phyloP scores from a whole-genome alignment of 495 filamentous ascomycete species.

The Xylaria palmicola region DNA sequence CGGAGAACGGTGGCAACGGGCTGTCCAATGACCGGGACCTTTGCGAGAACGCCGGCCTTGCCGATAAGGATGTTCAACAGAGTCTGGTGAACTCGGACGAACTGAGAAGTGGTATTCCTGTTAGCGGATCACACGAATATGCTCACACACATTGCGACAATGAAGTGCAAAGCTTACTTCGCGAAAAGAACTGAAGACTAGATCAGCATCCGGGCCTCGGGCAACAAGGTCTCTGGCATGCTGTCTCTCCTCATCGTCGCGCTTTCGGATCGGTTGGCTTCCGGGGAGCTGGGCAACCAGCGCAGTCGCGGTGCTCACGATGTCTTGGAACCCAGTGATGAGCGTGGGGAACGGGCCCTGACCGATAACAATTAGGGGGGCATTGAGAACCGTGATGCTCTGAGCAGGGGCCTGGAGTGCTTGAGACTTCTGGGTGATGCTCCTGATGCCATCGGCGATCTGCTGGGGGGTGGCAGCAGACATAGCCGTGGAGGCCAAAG shows the following conservation, averaged over 20 bases:
- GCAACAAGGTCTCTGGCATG: conserved; percentile 5
- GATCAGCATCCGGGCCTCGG: conserved; percentile 11
- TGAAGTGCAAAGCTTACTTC: no score
- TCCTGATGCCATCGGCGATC: conserved; percentile 23
- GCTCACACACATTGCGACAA: no score
- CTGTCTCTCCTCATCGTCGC: not conserved
- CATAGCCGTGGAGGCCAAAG: conserved; percentile 13
- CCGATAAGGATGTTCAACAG: conserved; percentile 35
- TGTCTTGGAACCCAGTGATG: conserved; percentile 21
- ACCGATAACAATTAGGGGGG: conserved; percentile 24
- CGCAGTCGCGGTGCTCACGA: conserved; percentile 15
- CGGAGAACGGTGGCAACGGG: conserved; percentile 20
- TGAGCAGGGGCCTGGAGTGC: conserved; percentile 26
- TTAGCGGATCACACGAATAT: not conserved
- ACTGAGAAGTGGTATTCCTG: conserved; percentile 10
- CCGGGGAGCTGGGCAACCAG: conserved; percentile 4
- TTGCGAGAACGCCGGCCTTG: conserved; percentile 22
- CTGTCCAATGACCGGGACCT: conserved; percentile 23
- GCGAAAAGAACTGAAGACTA: conserved; percentile 22
- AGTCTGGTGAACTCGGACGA: conserved; percentile 30
- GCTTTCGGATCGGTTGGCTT: not conserved
- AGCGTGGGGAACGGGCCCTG: conserved; percentile 30
- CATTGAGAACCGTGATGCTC: conserved; percentile 28
- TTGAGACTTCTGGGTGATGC: conserved; percentile 22
- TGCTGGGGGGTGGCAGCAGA: conserved; percentile 19